Evolutionary conservation across 495 filamentous ascomycete species (phyloP), one percentile per base, ranked within the genome.

Genomic region (Hypoxylon lienhwacheense): DNA sequence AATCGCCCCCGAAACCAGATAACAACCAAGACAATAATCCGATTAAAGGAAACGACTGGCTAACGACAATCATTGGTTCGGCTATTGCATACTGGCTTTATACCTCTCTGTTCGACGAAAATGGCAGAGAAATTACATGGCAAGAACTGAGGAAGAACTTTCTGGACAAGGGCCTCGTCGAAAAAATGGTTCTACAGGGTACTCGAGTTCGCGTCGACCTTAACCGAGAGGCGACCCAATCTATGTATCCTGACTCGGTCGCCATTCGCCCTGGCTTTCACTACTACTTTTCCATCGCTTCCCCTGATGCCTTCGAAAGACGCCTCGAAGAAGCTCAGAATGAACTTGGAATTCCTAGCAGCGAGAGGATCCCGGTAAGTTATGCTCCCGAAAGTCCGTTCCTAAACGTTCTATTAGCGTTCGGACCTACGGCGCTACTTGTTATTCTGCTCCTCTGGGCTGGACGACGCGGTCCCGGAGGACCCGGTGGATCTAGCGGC

Each of bases 271-370:
- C 80, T 12, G 80, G 82, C 41, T 88, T 91, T 72, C 77, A 82
- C 70, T 96, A 96, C 70, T 93, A 90, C 70, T 98, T 97, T 78
- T 91, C 82, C 50, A 96, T 98, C 63, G 93, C 93, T 35, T 96
- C 91, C 12, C 82, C 96, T 33, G 92, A 97, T 33, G 85, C 87
- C 29, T 97, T 97, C 63, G 93, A 98, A 73, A 79, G 85, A 57
- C 83, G 81, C 61, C 68, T 98, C 7, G 93, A 97, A 44, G 82
- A 89, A 31, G 91, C 91, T 14, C 93, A 98, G 68, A 70, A 82
- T 16, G 88, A 95, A 66, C 78, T 98, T 10, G 84, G 81, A 11
- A 95, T 98, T 32, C 92, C 93, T 0, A 78, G 77, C 43, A 72
- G 79, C 12, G 89, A 98, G 65, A 82, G 93, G 25, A 96, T 98